Evolutionary conservation across 257 asterid genomes (phyloP).

Genomic region (Eustoma russellianum): DNA sequence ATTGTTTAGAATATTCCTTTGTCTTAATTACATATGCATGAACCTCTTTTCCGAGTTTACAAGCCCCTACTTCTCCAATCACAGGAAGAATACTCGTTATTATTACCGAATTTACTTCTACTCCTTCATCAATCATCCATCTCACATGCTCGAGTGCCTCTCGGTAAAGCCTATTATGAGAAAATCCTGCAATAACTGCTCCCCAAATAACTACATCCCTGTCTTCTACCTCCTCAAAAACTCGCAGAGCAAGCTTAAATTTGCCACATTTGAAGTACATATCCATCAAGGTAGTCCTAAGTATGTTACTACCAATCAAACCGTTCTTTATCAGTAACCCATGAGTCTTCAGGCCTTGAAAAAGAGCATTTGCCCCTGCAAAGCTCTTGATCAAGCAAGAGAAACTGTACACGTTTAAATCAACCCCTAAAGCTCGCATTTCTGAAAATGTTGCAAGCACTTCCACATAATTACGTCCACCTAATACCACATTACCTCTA

Average conservation of each 20-base stretch:
- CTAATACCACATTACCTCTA: conserved; percentile 75
- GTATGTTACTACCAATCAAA: conserved; percentile 33
- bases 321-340: conserved; percentile 79
- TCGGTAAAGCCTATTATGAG: conserved; percentile 63
- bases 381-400: conserved; percentile 88
- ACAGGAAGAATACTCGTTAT: conserved; percentile 61
- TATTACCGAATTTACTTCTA: conserved; percentile 60
- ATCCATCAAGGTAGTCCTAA: conserved; percentile 76
- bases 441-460: conserved; percentile 44
- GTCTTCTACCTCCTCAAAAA: conserved; percentile 60
- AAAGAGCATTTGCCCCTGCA: conserved; percentile 59
- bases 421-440: conserved; percentile 71
- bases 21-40: conserved; percentile 81
- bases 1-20: conserved; percentile 54
- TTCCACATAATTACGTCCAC: conserved; percentile 42
- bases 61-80: conserved; percentile 51
- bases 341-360: conserved; percentile 70
- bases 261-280: conserved; percentile 93
- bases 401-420: conserved; percentile 68
- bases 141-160: conserved; percentile 70
- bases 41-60: conserved; percentile 59
- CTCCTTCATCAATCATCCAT: conserved; percentile 52
- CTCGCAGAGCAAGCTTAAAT: conserved; percentile 45
- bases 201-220: conserved; percentile 91
- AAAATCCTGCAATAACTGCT: conserved; percentile 79